Conservation (phyloP, 2,329 filamentous ascomycete genomes). For the Septoria linicola region DNA sequence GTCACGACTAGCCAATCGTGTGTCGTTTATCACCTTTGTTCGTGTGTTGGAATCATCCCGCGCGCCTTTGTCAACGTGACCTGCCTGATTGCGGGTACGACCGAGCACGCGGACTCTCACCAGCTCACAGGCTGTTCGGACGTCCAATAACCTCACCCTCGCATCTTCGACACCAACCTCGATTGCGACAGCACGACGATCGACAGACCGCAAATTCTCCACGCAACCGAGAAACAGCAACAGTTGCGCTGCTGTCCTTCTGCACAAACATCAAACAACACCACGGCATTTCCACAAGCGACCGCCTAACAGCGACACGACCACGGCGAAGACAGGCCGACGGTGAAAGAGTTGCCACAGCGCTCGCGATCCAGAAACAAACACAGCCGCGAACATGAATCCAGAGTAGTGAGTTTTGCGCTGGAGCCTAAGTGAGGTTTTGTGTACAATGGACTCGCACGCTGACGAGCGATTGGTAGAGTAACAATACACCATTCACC, state of each 20-base stretch:
- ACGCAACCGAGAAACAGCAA: neutral
- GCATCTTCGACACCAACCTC: slow-evolving; percentile 7
- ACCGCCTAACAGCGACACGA: slow-evolving; percentile 3
- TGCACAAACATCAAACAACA: neutral
- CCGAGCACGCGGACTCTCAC: too few species aligned
- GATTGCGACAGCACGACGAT: slow-evolving; percentile 6
- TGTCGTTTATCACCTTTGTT: too few species aligned
- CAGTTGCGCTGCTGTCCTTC: neutral
- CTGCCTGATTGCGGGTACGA: slow-evolving; percentile 6
- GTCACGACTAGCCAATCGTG: too few species aligned
- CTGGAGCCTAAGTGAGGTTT: slow-evolving; percentile 9
- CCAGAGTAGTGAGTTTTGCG: slow-evolving; percentile 75
- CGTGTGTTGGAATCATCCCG: too few species aligned
- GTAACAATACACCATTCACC: neutral
- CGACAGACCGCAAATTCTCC: neutral
- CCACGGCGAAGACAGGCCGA: slow-evolving; percentile 1
- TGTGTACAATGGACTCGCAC: too few species aligned
- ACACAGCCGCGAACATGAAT: slow-evolving; percentile 62
- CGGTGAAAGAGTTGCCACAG: slow-evolving; percentile 6
- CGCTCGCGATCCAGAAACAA: slow-evolving; percentile 6
- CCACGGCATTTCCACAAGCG: slow-evolving; percentile 13
- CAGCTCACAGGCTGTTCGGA: neutral
- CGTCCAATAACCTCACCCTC: slow-evolving; percentile 10
- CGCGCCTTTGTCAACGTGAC: neutral
- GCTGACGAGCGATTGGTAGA: slow-evolving; percentile 15